Base-by-base conservation (phyloP, 148 eudicot species). In the Rhododendron williamsianum region DNA sequence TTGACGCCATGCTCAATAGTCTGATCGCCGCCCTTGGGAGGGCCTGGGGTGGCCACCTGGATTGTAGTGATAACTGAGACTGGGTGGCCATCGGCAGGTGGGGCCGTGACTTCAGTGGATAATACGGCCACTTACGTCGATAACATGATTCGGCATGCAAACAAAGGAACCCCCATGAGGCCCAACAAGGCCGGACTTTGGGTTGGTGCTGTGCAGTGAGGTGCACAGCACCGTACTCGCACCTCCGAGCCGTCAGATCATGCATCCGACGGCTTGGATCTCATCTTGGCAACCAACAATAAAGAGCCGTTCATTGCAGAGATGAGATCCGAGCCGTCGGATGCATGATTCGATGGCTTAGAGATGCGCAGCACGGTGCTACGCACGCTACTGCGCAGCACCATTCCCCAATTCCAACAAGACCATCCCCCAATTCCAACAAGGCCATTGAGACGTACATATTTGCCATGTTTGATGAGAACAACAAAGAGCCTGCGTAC, bases 391-490 rank as follows among this genome's bases (percentile, higher is more conserved):
- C 36, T 35, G 3, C 36, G 1, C 36, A 35, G 0, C 36, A 35
- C 36, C 36, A 35, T 35, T 2, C 36, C 36, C 36, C 36, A 35
- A 35, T 35, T 35, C 84, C 12, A 67, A 67, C 23, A 43, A 23
- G 10, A 1, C 35, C 35, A 35, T 35, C 36, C 36, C 36, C 36
- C 36, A 35, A 35, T 35, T 35, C 84, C 12, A 67, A 67, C 23
- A 43, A 23, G 10, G 13, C 84, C 18, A 82, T 82, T n/a, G 78
- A 82, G 23, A 82, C 84, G 0, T 82, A 82, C 58, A 27, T 82
- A 52, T 82, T 82, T 36, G 84, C 77, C 1, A 67, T 82, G 84
- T 82, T 82, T 67, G 84, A 82, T 67, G 84, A 82, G 84, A 82
- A 82, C 6, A 41, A 82, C 27, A 82, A 67, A 52, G 9, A 43